phyloP scores from a whole-genome alignment of 345 rosid genomes.

The Lepidium africanum region DNA sequence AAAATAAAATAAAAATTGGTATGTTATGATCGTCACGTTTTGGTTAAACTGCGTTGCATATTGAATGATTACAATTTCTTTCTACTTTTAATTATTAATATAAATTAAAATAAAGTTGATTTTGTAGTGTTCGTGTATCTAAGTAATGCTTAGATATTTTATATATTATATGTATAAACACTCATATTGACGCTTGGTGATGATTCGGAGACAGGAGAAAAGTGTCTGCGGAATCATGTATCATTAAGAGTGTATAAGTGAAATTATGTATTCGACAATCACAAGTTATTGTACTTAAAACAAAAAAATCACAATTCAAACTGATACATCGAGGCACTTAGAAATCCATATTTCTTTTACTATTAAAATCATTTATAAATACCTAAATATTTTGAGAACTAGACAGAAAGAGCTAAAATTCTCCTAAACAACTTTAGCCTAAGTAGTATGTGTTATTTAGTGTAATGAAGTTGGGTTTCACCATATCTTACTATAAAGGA shows the following conservation, averaged over 20 bases:
- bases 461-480: too few species aligned
- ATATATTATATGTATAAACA: background rate
- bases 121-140: conserved; percentile 8
- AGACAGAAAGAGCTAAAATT: too few species aligned
- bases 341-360: too few species aligned
- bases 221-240: conserved; percentile 1
- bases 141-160: background rate
- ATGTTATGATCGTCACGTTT: conserved; percentile 28
- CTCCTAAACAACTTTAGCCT: too few species aligned
- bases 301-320: too few species aligned
- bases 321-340: too few species aligned
- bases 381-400: too few species aligned
- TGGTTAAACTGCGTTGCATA: conserved; percentile 17
- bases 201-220: conserved; percentile 2
- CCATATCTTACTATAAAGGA: too few species aligned
- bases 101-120: background rate
- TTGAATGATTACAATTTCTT: conserved; percentile 4
- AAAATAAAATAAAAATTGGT: background rate
- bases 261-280: background rate
- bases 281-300: background rate
- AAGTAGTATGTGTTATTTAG: too few species aligned
- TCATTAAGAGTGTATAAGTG: conserved; percentile 1
- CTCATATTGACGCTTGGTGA: conserved; percentile 19
- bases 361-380: too few species aligned
- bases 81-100: conserved; percentile 7